Evolutionary conservation across 768 basidiomycete species (phyloP).

Genomic region (Lactarius indigo): DNA sequence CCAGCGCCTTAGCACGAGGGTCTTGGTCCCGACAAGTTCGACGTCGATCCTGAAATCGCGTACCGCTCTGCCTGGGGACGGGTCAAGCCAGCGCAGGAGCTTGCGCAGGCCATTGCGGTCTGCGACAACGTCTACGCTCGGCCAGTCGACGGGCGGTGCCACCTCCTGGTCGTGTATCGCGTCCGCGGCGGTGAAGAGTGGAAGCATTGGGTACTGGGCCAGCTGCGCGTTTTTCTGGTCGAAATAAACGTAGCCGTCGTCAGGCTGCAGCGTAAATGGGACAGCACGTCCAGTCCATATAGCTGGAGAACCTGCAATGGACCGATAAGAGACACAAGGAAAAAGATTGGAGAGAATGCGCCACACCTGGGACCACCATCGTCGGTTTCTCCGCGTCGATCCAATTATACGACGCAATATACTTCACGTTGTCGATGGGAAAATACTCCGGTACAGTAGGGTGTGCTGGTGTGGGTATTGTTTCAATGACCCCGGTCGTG

Average conservation of each 20-base stretch:
- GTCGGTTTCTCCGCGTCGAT: constrained; percentile 26
- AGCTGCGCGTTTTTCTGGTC: constrained; percentile 58
- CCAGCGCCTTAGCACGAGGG: constrained; percentile 60
- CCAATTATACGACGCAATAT: constrained; percentile 36
- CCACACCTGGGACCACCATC: constrained; percentile 33
- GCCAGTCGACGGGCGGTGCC: constrained; percentile 33
- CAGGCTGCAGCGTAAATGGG: constrained; percentile 54
- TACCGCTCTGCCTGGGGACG: constrained; percentile 28
- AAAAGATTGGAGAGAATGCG: neutral
- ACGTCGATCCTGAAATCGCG: constrained; percentile 67
- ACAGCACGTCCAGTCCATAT: constrained; percentile 48
- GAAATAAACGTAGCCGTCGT: constrained; percentile 45
- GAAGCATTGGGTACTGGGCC: constrained; percentile 41
- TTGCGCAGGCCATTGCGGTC: constrained; percentile 68
- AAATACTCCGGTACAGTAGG: neutral
- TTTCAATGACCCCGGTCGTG: constrained; percentile 1
- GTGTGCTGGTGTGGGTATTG: neutral
- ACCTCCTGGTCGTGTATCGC: constrained; percentile 28
- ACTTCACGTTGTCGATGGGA: constrained; percentile 26
- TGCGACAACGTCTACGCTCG: constrained; percentile 45
- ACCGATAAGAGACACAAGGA: neutral
- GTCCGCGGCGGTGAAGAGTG: constrained; percentile 60
- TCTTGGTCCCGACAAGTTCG: constrained; percentile 55
- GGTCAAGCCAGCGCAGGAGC: constrained; percentile 52
- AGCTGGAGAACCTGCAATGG: constrained; percentile 50